Evolutionary conservation across 164 flowering plant species (phyloP).

Genomic region (Hamamelis virginiana): DNA sequence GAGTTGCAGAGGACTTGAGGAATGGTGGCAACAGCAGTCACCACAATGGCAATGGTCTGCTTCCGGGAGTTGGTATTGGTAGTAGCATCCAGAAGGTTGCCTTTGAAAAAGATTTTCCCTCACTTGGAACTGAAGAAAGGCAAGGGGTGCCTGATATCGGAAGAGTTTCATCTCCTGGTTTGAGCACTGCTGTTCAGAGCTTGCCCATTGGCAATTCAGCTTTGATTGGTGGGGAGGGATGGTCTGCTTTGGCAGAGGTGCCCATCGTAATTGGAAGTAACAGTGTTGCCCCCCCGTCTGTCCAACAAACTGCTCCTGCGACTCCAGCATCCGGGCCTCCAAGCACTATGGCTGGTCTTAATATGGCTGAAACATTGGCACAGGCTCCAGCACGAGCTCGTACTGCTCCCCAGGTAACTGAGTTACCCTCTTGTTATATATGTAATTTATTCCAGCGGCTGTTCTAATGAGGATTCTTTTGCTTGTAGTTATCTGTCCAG

Average conservation of each 20-base stretch:
- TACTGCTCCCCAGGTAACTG: constrained; percentile 62
- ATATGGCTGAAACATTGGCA: constrained; percentile 91
- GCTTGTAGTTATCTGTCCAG: constrained; percentile 52
- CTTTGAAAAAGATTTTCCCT: constrained; percentile 68
- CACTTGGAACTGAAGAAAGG: constrained; percentile 70
- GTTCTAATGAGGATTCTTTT: constrained; percentile 5
- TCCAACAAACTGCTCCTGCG: constrained; percentile 39
- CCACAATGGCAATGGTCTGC: constrained; percentile 29
- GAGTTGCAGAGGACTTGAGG: constrained; percentile 28
- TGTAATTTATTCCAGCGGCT: constrained; percentile 4
- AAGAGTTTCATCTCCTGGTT: constrained; percentile 70
- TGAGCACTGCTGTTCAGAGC: constrained; percentile 52
- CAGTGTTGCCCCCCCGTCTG: constrained; percentile 28
- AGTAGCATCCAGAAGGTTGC: constrained; percentile 42
- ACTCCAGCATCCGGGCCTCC: constrained; percentile 27
- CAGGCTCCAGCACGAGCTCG: constrained; percentile 69
- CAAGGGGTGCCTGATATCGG: constrained; percentile 50
- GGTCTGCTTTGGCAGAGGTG: constrained; percentile 89
- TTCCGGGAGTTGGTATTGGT: constrained; percentile 27
- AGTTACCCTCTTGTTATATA: background rate
- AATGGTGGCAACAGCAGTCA: constrained; percentile 21
- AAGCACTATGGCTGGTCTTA: constrained; percentile 51
- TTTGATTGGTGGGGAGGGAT: constrained; percentile 67
- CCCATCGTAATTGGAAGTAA: constrained; percentile 52
- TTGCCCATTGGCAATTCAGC: constrained; percentile 59